Percentiles rank a stretch among this genome's conserved stretches.
These are phyloP conservation scores for Xylaria sp. DNA, from an alignment of 2,329 filamentous ascomycete species.

Conservation along the genomic window DNA sequence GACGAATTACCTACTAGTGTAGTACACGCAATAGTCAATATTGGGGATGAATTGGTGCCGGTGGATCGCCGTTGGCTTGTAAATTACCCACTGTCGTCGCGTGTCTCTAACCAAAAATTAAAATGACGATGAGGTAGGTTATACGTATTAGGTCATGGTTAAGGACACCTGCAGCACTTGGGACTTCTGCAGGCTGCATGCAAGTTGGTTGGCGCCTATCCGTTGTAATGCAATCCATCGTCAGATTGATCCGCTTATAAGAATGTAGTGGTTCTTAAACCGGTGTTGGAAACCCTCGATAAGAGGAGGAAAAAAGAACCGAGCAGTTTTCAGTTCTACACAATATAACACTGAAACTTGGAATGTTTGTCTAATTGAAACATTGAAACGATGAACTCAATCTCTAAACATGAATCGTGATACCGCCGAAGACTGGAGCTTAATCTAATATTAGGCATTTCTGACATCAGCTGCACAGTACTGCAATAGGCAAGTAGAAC, in stretches of 20 bases:
- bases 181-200: neutral
- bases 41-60: constrained; percentile 14
- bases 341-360: neutral
- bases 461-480: constrained; percentile 10
- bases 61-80: constrained; percentile 16
- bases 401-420: neutral
- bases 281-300: neutral
- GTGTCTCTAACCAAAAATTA: neutral
- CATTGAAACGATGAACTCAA: constrained; percentile 1
- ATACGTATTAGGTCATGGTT: neutral
- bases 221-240: constrained; percentile 1
- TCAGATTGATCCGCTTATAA: neutral
- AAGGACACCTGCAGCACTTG: neutral
- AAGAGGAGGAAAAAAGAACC: neutral
- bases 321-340: neutral
- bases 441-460: constrained; percentile 10
- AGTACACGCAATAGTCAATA: neutral
- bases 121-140: neutral
- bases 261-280: constrained; percentile 6
- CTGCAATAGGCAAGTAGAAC: neutral
- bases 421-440: neutral
- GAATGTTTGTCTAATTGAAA: neutral
- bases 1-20: constrained; percentile 9
- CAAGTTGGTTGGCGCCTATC: neutral
- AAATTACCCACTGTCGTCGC: constrained; percentile 7